phyloP scores from a whole-genome alignment of 2,329 filamentous ascomycete species.

The Myriosclerotinia duriaeana region DNA sequence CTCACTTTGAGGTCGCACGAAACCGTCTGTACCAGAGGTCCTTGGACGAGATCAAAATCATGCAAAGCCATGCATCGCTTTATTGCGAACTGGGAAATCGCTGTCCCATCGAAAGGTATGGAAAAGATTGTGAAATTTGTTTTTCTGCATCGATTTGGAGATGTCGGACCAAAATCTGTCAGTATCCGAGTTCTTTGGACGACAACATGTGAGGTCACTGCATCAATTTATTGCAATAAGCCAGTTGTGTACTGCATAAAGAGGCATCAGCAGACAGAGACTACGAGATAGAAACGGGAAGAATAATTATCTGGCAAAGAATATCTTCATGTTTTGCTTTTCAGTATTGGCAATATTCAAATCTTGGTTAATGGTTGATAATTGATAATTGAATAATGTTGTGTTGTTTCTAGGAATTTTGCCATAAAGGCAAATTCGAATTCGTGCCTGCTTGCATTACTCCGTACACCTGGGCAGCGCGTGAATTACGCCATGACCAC shows the following conservation, averaged over 20 bases:
- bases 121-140: neutral
- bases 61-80: neutral
- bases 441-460: too few relatives aligned
- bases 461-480: neutral
- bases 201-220: neutral
- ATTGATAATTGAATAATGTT: too few relatives aligned
- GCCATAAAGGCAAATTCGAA: too few relatives aligned
- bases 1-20: neutral
- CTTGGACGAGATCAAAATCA: neutral
- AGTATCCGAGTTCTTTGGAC: slow-evolving; percentile 7
- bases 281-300: too few relatives aligned
- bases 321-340: neutral
- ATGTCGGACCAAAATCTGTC: neutral
- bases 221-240: neutral
- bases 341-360: neutral
- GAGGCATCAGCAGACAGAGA: neutral
- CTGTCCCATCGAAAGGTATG: neutral
- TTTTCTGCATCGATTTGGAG: too few relatives aligned
- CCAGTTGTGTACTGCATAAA: neutral
- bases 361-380: neutral
- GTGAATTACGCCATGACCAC: slow-evolving; percentile 7
- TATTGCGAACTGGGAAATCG: neutral
- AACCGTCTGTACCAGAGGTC: neutral
- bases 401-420: too few relatives aligned
- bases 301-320: neutral